Conservation (phyloP, 176 grass and related monocot species). For the Musa troglodytarum region DNA sequence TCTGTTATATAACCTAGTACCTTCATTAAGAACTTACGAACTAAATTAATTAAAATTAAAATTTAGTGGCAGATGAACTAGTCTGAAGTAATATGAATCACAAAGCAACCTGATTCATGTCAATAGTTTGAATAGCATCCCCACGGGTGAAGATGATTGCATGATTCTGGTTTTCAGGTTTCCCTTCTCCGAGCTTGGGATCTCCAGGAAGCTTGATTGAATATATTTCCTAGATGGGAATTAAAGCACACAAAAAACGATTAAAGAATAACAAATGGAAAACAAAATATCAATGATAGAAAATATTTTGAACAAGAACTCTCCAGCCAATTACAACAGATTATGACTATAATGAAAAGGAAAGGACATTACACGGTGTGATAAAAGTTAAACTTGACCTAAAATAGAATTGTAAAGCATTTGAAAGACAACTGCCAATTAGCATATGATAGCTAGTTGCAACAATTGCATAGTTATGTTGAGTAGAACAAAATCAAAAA, state of each 20-base stretch:
- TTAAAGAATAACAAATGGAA: constrained; percentile 10
- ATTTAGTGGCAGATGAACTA: not conserved
- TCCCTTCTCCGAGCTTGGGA: constrained; percentile 95
- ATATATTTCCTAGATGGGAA: constrained; percentile 69
- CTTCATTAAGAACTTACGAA: too few species aligned
- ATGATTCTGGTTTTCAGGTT: constrained; percentile 98
- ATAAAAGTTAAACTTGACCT: too few species aligned
- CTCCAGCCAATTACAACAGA: too few species aligned
- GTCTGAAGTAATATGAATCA: not conserved
- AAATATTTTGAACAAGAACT: too few species aligned
- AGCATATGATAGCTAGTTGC: too few species aligned
- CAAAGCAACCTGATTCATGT: constrained; percentile 91
- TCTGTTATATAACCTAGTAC: too few species aligned
- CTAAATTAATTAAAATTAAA: too few species aligned
- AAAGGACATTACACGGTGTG: too few species aligned
- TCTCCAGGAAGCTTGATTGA: constrained; percentile 90
- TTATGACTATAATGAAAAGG: too few species aligned
- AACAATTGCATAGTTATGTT: too few species aligned
- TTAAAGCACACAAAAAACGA: constrained; percentile 3
- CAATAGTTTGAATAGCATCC: constrained; percentile 86
- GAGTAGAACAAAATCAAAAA: constrained; percentile 16
- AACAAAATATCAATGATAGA: not conserved
- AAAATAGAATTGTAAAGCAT: too few species aligned
- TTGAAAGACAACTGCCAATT: too few species aligned
- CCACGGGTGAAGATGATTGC: constrained; percentile 95